Conservation (phyloP, 1,284 basidiomycete species). For the Cryptococcus sp. region DNA sequence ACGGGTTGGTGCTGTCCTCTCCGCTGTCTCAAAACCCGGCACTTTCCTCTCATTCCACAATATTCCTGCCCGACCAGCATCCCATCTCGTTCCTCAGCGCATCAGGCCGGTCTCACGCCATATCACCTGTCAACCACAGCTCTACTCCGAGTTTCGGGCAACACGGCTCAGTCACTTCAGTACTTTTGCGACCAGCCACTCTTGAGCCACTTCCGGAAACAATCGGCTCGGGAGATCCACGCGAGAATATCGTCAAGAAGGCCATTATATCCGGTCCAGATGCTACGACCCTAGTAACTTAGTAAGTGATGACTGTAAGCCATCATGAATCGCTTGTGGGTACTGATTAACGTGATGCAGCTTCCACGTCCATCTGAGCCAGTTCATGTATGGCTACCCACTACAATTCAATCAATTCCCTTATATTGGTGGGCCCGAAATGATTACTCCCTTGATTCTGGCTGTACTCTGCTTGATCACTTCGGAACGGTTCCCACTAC, state of each 20-base stretch:
- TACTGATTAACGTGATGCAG: slow-evolving; percentile 15
- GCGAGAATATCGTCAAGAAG: slow-evolving; percentile 43
- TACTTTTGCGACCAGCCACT: too few species aligned
- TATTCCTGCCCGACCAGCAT: too few species aligned
- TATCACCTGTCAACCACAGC: too few species aligned
- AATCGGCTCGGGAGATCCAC: slow-evolving; percentile 38
- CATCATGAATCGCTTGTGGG: not conserved
- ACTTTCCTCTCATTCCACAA: too few species aligned
- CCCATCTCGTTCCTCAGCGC: too few species aligned
- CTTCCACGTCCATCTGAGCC: slow-evolving; percentile 39
- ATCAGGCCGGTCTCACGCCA: too few species aligned
- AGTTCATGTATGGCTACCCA: slow-evolving; percentile 43
- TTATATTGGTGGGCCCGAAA: slow-evolving; percentile 40
- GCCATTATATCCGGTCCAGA: slow-evolving; percentile 29
- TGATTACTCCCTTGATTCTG: slow-evolving; percentile 49
- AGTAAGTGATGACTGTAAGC: slow-evolving; percentile 27
- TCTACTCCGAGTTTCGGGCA: too few species aligned
- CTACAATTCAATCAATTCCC: slow-evolving; percentile 44
- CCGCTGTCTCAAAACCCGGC: too few species aligned
- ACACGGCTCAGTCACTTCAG: too few species aligned
- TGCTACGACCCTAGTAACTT: slow-evolving; percentile 36
- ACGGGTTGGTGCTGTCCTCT: too few species aligned
- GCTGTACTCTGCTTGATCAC: slow-evolving; percentile 43
- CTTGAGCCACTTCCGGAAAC: too few species aligned
- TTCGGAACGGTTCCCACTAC: slow-evolving; percentile 34